Evolutionary conservation across 768 basidiomycete species (phyloP).

Genomic region (Suillus subalutaceus): DNA sequence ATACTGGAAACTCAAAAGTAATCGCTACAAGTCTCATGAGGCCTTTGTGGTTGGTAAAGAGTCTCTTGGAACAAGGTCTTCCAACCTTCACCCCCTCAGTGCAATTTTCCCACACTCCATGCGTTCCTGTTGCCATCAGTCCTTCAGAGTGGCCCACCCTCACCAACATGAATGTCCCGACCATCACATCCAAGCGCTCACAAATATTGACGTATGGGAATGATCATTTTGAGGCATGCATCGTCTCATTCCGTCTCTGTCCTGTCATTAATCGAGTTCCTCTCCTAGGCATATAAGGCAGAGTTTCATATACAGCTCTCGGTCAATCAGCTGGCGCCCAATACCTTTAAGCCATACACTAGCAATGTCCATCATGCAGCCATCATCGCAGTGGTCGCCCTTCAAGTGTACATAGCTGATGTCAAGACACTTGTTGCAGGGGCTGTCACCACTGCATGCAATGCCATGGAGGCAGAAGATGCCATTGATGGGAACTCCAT

Average conservation of each 20-base stretch:
- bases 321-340: not conserved
- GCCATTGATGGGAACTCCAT: not conserved
- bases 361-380: not conserved
- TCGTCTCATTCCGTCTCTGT: not conserved
- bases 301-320: not conserved
- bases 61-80: no score
- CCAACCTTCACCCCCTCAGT: no score
- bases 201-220: not conserved
- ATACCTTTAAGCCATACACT: not conserved
- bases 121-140: no score
- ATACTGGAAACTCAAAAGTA: no score
- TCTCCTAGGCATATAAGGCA: conserved; percentile 1
- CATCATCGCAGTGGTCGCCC: not conserved
- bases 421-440: not conserved
- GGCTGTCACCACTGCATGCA: not conserved
- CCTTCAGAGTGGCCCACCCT: no score
- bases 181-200: not conserved
- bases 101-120: no score
- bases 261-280: not conserved
- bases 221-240: not conserved
- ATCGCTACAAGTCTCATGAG: no score
- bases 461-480: not conserved
- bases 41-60: no score
- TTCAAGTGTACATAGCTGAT: not conserved
- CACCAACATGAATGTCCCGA: no score